Evolutionary conservation across 257 asterid genomes (phyloP).

Genomic region (Coffea canephora): DNA sequence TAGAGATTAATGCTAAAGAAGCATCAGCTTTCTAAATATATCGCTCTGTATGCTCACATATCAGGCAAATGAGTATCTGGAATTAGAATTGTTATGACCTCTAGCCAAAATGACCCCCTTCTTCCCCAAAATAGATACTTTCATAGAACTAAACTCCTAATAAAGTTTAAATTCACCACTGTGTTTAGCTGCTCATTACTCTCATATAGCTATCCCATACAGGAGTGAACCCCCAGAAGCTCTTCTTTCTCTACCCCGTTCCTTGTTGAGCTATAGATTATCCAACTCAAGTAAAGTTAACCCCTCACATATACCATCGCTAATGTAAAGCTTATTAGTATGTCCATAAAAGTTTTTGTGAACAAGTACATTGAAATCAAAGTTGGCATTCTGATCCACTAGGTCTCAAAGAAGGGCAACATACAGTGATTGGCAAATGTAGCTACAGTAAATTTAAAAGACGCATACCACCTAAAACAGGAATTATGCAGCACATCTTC

Average conservation of each 20-base stretch:
- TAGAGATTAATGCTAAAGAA: not conserved
- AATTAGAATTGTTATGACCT: not conserved
- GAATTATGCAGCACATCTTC: not conserved
- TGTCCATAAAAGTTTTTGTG: no score
- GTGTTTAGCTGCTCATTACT: not conserved
- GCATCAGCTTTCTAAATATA: not conserved
- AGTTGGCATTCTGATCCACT: not conserved
- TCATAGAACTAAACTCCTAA: not conserved
- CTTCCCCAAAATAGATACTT: not conserved
- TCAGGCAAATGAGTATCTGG: constrained; percentile 5
- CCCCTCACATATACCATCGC: not conserved
- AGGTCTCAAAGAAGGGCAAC: not conserved
- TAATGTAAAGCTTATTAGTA: no score
- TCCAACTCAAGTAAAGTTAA: not conserved
- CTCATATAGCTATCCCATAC: not conserved
- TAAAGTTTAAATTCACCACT: not conserved
- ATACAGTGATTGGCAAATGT: constrained; percentile 4
- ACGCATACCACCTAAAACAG: not conserved
- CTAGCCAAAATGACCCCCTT: not conserved
- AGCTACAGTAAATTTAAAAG: not conserved
- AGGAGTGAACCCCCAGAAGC: not conserved
- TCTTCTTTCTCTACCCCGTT: not conserved
- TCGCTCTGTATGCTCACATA: not conserved
- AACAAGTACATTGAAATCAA: not conserved
- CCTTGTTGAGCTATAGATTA: not conserved